Evolutionary conservation across 1,139 yeast genomes (phyloP), one percentile per base, ranked within the genome.

Genomic region (Magnusiomyces fungicola): DNA sequence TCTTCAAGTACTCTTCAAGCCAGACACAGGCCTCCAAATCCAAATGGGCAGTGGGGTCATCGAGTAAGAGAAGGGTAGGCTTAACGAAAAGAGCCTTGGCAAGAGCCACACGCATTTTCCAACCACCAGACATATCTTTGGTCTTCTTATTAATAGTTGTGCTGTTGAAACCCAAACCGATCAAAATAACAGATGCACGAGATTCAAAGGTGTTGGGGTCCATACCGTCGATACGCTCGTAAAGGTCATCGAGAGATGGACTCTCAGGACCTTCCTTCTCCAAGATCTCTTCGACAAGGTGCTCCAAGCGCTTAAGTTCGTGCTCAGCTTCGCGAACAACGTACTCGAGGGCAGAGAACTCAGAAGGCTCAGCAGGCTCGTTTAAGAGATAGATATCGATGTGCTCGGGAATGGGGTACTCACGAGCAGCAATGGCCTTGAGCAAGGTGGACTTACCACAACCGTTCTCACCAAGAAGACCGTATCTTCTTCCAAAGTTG

Each of bases 11-110:
- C 74, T 90, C 97, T 79, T 92, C 99, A 70, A 92, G 79, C 98
- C 98, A 92, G 65, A 94, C 98, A 83, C 97, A 92, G 54, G 98
- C 98, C 70, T 92, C 97, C 68, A 94, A 79, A 76, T 92, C 99
- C 79, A 92, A 86, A 73, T 92, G 98, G 55, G 98, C 98, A 60
- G 99, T 94, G 64, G 99, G 99, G 70, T 92, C 98, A 75, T 92
- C 99, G 68, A 81, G 60, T 55, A 78, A 69, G 61, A 78, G 70
- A 55, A 78, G 69, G 45, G 81, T 78, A 53, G 83, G 83, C 69
- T 78, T 77, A 57, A 78, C 81, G 74, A 84, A 83, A 61, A 84
- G 75, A 22, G 95, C 95, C 72, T 84, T 84, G 56, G 90, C 88
- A 50, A 85, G 75, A 34, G 95, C 92, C 54, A 85, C 95, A 70